phyloP scores from a whole-genome alignment of 768 basidiomycete genomes.

The Pleurotus eryngii region DNA sequence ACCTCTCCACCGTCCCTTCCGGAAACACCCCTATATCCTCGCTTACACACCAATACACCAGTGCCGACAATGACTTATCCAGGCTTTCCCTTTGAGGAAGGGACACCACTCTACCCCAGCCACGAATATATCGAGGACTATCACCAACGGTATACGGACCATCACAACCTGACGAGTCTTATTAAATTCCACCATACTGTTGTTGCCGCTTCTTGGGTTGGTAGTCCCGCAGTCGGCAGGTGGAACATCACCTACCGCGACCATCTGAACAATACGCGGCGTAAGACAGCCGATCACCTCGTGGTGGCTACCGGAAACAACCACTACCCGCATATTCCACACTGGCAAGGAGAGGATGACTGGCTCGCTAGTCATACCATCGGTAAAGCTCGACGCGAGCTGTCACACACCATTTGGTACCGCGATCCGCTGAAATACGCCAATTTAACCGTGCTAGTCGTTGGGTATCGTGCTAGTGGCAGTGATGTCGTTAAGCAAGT shows the following conservation, averaged over 20 bases:
- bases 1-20: conserved; percentile 43
- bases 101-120: conserved; percentile 47
- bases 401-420: conserved; percentile 54
- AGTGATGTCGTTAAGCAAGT: conserved; percentile 46
- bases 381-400: conserved; percentile 27
- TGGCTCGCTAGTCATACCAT: conserved; percentile 36
- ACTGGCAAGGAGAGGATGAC: conserved; percentile 43
- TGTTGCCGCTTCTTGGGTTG: conserved; percentile 40
- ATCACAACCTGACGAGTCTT: conserved; percentile 33
- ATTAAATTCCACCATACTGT: conserved; percentile 44
- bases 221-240: conserved; percentile 29
- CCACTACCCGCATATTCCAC: conserved; percentile 44
- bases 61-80: conserved; percentile 58
- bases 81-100: conserved; percentile 46
- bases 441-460: conserved; percentile 42
- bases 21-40: conserved; percentile 53
- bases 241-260: conserved; percentile 42
- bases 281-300: conserved; percentile 46
- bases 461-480: conserved; percentile 44
- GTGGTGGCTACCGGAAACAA: conserved; percentile 56
- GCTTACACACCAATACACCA: conserved; percentile 52
- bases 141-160: conserved; percentile 38
- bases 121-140: conserved; percentile 45
- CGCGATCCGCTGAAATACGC: conserved; percentile 41
- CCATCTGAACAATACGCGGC: conserved; percentile 16